These are phyloP conservation scores for Fusarium sp. DNA, from an alignment of 2,329 filamentous ascomycete genomes.

Conservation along the genomic window DNA sequence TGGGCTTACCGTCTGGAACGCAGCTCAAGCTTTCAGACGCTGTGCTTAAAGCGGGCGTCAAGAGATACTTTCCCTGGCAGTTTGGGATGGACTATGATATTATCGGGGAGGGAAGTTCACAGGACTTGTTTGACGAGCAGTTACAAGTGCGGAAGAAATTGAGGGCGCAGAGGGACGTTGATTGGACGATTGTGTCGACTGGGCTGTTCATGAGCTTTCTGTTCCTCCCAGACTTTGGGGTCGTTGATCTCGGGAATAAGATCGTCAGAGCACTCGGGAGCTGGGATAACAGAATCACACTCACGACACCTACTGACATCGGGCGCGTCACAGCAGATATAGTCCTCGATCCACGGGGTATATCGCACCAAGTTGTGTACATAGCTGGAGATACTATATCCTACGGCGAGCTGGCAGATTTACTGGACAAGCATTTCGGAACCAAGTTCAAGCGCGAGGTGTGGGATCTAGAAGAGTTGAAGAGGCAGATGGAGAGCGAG, in stretches of 20 bases:
- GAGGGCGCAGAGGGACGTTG: conserved; percentile 55
- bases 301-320: conserved; percentile 72
- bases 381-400: conserved; percentile 70
- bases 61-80: conserved; percentile 75
- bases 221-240: conserved; percentile 69
- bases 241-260: conserved; percentile 60
- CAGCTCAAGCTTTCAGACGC: conserved; percentile 67
- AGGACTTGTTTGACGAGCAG: conserved; percentile 76
- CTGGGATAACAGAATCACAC: conserved; percentile 70
- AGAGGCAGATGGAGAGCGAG: conserved; percentile 55
- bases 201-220: conserved; percentile 77
- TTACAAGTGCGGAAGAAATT: conserved; percentile 65
- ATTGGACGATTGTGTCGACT: conserved; percentile 74
- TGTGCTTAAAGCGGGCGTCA: conserved; percentile 58
- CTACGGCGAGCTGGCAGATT: conserved; percentile 63
- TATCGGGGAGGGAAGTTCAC: conserved; percentile 66
- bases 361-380: conserved; percentile 60
- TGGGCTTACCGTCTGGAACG: conserved; percentile 62
- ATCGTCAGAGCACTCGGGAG: conserved; percentile 64
- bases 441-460: conserved; percentile 57
- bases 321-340: conserved; percentile 67
- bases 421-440: conserved; percentile 56
- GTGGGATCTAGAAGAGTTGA: conserved; percentile 58
- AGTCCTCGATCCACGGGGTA: conserved; percentile 53
- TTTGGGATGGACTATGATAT: conserved; percentile 77